A percentile compares a stretch with the other conserved stretches of the same genome.
phyloP scores from a whole-genome alignment of 495 filamentous ascomycete genomes.

The Xylaria longipes region DNA sequence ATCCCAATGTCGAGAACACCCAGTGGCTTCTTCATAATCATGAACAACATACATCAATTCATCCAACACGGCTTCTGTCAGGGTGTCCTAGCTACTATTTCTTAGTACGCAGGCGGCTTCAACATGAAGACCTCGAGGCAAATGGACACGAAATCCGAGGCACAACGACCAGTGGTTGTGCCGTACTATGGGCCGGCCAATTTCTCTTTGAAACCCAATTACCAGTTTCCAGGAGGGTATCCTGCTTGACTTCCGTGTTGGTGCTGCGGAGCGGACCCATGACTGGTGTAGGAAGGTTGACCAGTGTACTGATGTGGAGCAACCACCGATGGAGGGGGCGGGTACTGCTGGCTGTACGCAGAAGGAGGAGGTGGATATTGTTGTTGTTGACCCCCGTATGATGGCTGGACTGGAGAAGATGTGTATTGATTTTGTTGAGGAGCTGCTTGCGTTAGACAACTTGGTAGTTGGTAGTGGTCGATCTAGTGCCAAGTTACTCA shows the following conservation, averaged over 20 bases:
- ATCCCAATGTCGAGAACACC: neutral
- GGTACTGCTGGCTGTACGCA: conserved; percentile 38
- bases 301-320: conserved; percentile 41
- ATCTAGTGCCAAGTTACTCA: conserved; percentile 23
- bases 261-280: conserved; percentile 40
- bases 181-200: conserved; percentile 5
- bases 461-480: neutral
- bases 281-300: conserved; percentile 39
- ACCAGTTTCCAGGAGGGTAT: conserved; percentile 40
- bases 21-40: conserved; percentile 6
- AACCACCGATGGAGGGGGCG: conserved; percentile 31
- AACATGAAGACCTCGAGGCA: conserved; percentile 2
- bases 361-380: conserved; percentile 43
- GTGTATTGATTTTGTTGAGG: conserved; percentile 30
- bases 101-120: neutral
- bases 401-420: conserved; percentile 38
- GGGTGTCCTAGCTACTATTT: neutral
- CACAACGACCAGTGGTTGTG: no score
- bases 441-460: conserved; percentile 28
- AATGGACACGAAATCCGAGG: neutral
- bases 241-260: conserved; percentile 41
- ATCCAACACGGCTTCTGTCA: neutral
- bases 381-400: conserved; percentile 40
- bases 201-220: conserved; percentile 3
- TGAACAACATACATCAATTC: conserved; percentile 22